Conservation (phyloP, 2,329 filamentous ascomycete genomes). For the Beauveria pseudobassiana region DNA sequence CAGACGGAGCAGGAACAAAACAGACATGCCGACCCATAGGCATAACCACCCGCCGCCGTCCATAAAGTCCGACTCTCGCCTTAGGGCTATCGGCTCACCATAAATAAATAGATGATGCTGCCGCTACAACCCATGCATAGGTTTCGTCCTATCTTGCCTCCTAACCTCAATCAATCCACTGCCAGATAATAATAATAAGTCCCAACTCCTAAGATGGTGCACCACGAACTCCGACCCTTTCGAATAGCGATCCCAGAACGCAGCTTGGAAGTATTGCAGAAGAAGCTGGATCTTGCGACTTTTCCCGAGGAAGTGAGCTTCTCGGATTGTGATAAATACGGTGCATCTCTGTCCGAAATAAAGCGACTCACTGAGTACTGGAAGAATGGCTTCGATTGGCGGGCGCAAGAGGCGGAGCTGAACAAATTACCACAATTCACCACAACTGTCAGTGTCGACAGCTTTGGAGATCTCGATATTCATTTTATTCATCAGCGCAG, state of each 20-base stretch:
- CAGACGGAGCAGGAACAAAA: background rate
- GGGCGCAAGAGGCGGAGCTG: conserved; percentile 48
- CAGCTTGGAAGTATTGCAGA: background rate
- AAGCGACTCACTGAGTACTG: conserved; percentile 29
- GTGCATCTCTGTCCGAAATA: conserved; percentile 24
- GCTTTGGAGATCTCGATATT: conserved; percentile 51
- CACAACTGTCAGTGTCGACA: conserved; percentile 43
- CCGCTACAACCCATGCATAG: background rate
- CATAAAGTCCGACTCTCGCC: background rate
- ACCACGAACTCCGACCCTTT: background rate
- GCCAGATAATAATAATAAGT: too few relatives aligned
- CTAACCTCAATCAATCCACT: too few relatives aligned
- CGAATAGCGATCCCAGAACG: background rate
- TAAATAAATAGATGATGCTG: background rate
- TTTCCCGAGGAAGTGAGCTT: conserved; percentile 17
- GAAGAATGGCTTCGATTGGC: conserved; percentile 52
- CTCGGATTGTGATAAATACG: conserved; percentile 26
- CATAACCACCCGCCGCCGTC: background rate
- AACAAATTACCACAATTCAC: conserved; percentile 54
- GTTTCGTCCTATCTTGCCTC: too few relatives aligned
- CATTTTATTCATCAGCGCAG: conserved; percentile 58
- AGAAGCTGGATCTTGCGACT: background rate
- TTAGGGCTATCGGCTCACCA: too few relatives aligned
- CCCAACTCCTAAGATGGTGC: background rate
- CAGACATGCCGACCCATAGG: background rate